Evolutionary conservation across 2,329 filamentous ascomycete species (phyloP).

Genomic region (Teratosphaeriaceae sp.): DNA sequence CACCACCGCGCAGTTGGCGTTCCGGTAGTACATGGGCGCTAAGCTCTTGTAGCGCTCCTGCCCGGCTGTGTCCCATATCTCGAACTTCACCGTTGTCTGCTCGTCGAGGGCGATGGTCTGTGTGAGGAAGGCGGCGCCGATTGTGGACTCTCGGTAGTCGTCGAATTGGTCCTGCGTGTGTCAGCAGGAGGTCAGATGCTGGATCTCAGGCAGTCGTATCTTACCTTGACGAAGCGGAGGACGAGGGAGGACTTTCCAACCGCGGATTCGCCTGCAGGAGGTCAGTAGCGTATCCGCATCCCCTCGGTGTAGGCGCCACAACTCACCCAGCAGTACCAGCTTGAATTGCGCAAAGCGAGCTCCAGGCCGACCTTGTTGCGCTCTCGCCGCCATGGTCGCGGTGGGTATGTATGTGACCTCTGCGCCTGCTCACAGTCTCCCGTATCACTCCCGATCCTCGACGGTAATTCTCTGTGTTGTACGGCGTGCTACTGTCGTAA

Average conservation of each 20-base stretch:
- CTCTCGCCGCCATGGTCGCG: slow-evolving; percentile 71
- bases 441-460: too few species aligned
- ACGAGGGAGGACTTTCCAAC: slow-evolving; percentile 99
- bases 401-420: slow-evolving; percentile 2
- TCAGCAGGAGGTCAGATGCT: too few species aligned
- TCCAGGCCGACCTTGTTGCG: slow-evolving; percentile 60
- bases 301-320: neutral
- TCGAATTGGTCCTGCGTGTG: slow-evolving; percentile 84
- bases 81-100: slow-evolving; percentile 67
- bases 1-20: slow-evolving; percentile 93
- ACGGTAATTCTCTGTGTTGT: too few species aligned
- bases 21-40: slow-evolving; percentile 99
- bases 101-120: slow-evolving; percentile 97
- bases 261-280: slow-evolving; percentile 77
- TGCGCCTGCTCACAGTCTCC: neutral
- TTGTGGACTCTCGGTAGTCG: slow-evolving; percentile 99
- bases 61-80: slow-evolving; percentile 96
- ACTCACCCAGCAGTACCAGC: slow-evolving; percentile 86
- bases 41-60: slow-evolving; percentile 96
- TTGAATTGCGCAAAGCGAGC: slow-evolving; percentile 98
- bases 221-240: slow-evolving; percentile 93
- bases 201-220: slow-evolving; percentile 22
- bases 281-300: slow-evolving; percentile 30
- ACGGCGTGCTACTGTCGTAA: too few species aligned
- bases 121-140: slow-evolving; percentile 96